Percentiles rank a stretch among this genome's conserved stretches.
Conservation (phyloP, 805 yeast genomes). For the Starmera amethionina region DNA sequence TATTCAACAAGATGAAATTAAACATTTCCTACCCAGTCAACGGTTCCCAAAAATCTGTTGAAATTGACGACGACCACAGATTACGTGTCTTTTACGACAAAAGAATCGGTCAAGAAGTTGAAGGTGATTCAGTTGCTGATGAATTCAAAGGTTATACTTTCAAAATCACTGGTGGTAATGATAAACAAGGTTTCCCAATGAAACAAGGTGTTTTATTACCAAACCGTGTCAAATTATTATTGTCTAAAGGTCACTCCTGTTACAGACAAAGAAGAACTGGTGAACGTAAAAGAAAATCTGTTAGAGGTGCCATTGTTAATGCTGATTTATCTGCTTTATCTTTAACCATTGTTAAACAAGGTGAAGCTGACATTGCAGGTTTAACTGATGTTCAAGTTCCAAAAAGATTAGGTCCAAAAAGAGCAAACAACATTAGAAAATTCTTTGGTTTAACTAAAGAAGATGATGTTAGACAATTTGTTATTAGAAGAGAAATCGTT, state of each 20-base stretch:
- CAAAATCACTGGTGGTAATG: slow-evolving; percentile 99
- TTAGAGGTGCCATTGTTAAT: slow-evolving; percentile 98
- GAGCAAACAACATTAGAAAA: slow-evolving; percentile 99
- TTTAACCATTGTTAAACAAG: slow-evolving; percentile 91
- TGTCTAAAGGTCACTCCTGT: slow-evolving; percentile 92
- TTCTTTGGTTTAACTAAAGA: slow-evolving; percentile 97
- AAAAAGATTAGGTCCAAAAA: slow-evolving; percentile 99
- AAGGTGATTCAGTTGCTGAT: slow-evolving; percentile 96
- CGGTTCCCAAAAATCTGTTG: slow-evolving; percentile 98
- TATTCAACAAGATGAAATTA: slow-evolving; percentile 41
- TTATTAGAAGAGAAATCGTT: slow-evolving; percentile 95
- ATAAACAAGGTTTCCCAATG: slow-evolving; percentile 99
- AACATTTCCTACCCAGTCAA: slow-evolving; percentile 99
- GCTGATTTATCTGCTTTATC: slow-evolving; percentile 94
- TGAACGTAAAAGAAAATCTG: slow-evolving; percentile 99
- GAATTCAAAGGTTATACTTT: slow-evolving; percentile 98
- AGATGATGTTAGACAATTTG: slow-evolving; percentile 78
- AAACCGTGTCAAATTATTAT: slow-evolving; percentile 95
- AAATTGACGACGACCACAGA: slow-evolving; percentile 98
- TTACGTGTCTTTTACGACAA: slow-evolving; percentile 97
- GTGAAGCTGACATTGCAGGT: slow-evolving; percentile 93
- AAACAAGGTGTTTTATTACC: slow-evolving; percentile 99
- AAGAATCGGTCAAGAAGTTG: slow-evolving; percentile 99
- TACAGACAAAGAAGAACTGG: slow-evolving; percentile 99
- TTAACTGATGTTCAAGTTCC: slow-evolving; percentile 91